Percentiles rank a stretch among this genome's conserved stretches.
phyloP scores from a whole-genome alignment of 2,329 filamentous ascomycete genomes.

The Trichophyton verrucosum region DNA sequence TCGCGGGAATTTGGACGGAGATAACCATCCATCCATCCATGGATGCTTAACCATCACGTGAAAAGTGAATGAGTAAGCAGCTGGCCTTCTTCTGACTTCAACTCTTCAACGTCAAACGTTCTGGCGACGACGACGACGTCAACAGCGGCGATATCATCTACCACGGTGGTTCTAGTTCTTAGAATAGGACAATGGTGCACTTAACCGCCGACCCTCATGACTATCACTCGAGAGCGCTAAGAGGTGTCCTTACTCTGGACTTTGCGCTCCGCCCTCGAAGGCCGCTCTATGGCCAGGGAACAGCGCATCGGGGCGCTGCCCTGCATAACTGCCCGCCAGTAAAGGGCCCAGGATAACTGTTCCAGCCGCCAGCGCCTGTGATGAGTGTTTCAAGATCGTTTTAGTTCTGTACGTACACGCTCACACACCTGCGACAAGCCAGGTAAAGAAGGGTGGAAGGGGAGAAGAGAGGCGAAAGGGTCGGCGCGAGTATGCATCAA shows the following conservation, averaged over 20 bases:
- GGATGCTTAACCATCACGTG: not conserved
- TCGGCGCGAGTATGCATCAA: not conserved
- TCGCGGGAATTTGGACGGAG: not conserved
- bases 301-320: not conserved
- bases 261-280: not conserved
- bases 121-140: too few relatives aligned
- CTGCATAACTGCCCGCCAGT: not conserved
- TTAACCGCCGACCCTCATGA: not conserved
- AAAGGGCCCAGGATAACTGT: not conserved
- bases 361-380: slow-evolving; percentile 1
- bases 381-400: slow-evolving; percentile 1
- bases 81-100: not conserved
- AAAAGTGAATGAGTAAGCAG: not conserved
- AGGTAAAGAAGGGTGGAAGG: not conserved
- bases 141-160: not conserved
- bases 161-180: not conserved
- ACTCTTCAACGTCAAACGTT: not conserved
- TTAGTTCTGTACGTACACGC: not conserved
- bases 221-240: not conserved
- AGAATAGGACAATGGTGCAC: not conserved
- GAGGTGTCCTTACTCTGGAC: not conserved
- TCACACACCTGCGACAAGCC: not conserved
- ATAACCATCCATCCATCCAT: not conserved
- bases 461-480: not conserved
- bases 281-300: not conserved